These are phyloP conservation scores for Yarrowia deformans DNA, from an alignment of 805 yeast species.

Conservation along the genomic window DNA sequence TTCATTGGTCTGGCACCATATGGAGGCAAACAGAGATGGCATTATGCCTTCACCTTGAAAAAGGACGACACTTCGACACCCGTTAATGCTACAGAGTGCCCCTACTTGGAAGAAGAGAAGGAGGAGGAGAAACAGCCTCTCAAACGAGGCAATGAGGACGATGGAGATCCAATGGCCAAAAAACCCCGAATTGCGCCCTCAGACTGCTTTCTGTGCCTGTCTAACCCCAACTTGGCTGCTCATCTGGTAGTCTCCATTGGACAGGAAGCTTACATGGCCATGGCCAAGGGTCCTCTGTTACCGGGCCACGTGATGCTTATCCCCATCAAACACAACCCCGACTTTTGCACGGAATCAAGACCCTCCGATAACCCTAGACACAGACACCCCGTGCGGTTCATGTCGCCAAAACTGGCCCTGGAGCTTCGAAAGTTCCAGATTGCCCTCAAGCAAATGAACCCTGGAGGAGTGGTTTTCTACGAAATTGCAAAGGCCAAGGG, in stretches of 20 bases:
- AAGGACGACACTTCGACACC: slow-evolving; percentile 19
- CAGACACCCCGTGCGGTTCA: slow-evolving; percentile 47
- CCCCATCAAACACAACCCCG: slow-evolving; percentile 77
- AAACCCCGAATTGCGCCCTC: slow-evolving; percentile 56
- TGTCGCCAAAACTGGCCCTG: slow-evolving; percentile 45
- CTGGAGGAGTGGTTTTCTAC: slow-evolving; percentile 62
- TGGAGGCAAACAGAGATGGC: slow-evolving; percentile 68
- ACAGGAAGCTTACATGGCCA: slow-evolving; percentile 67
- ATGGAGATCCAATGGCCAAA: slow-evolving; percentile 29
- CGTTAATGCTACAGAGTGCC: slow-evolving; percentile 17
- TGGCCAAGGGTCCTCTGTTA: slow-evolving; percentile 85
- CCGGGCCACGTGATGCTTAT: slow-evolving; percentile 85
- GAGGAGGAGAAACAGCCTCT: not conserved
- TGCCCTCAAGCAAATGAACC: slow-evolving; percentile 60
- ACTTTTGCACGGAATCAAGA: slow-evolving; percentile 49
- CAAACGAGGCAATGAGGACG: slow-evolving; percentile 9
- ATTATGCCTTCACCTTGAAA: slow-evolving; percentile 69
- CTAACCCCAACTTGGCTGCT: slow-evolving; percentile 76
- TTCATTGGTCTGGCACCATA: slow-evolving; percentile 70
- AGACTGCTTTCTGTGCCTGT: slow-evolving; percentile 81
- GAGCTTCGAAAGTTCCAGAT: slow-evolving; percentile 60
- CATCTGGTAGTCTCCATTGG: slow-evolving; percentile 85
- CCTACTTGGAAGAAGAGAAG: slow-evolving; percentile 7
- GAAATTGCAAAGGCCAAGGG: slow-evolving; percentile 70
- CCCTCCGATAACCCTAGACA: slow-evolving; percentile 25